Evolutionary conservation across 331 rosid species (phyloP).

Genomic region (Pyrus hybrid): DNA sequence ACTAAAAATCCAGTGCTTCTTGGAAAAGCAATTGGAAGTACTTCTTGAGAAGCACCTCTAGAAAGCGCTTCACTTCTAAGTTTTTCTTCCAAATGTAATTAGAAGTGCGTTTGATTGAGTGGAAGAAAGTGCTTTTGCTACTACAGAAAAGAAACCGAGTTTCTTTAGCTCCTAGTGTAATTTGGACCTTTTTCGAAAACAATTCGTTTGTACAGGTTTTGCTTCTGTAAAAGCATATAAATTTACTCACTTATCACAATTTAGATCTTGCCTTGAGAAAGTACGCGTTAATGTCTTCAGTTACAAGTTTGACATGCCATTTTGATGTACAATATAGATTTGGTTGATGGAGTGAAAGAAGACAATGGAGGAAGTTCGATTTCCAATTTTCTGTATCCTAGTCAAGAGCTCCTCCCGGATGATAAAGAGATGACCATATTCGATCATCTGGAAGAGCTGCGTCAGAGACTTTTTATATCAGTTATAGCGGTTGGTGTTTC

Average conservation of each 20-base stretch:
- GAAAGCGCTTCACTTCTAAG: neutral
- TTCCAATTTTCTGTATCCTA: conserved; percentile 70
- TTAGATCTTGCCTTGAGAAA: neutral
- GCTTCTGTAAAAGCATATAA: neutral
- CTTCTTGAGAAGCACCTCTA: neutral
- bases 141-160: neutral
- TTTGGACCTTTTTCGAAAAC: neutral
- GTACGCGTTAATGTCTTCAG: neutral
- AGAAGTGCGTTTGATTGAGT: neutral
- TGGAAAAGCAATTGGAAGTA: neutral
- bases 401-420: conserved; percentile 86
- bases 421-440: conserved; percentile 88
- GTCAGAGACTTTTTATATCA: conserved; percentile 75
- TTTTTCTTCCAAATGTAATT: neutral
- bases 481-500: conserved; percentile 77
- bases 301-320: conserved; percentile 8
- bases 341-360: conserved; percentile 25
- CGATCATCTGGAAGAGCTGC: conserved; percentile 95
- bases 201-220: neutral
- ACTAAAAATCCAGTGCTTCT: neutral
- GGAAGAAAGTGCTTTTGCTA: neutral
- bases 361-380: conserved; percentile 41
- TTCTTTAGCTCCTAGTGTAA: neutral
- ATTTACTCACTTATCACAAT: neutral
- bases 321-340: conserved; percentile 25